A percentile compares a stretch with the other conserved stretches of the same genome.
These are phyloP conservation scores for Prototheca wickerhamii DNA, from an alignment of 163 green algal species.

Conservation along the genomic window DNA sequence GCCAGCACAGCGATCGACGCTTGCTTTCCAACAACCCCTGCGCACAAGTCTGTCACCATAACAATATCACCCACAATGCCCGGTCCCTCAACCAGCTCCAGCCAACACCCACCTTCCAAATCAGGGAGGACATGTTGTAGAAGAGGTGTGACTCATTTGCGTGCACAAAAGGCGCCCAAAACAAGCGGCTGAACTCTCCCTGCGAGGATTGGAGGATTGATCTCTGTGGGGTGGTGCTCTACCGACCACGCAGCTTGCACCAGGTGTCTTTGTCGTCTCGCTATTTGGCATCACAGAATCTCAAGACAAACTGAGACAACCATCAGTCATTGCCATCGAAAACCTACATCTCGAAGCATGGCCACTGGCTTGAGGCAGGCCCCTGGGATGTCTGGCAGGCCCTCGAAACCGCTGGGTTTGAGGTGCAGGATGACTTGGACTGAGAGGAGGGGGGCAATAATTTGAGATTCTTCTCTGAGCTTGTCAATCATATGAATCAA, in stretches of 20 bases:
- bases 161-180: constrained; percentile 48
- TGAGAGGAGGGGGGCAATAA: constrained; percentile 6
- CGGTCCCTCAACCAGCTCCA: no score
- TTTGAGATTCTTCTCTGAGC: neutral
- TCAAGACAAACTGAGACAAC: neutral
- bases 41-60: no score
- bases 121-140: constrained; percentile 69
- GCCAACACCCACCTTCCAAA: constrained; percentile 59
- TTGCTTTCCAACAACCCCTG: no score
- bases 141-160: constrained; percentile 54
- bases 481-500: neutral
- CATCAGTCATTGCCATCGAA: neutral
- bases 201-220: constrained; percentile 7
- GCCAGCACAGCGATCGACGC: no score
- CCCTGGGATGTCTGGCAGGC: constrained; percentile 21
- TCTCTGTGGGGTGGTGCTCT: neutral
- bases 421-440: constrained; percentile 30
- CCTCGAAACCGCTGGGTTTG: constrained; percentile 7
- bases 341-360: constrained; percentile 19
- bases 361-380: constrained; percentile 39
- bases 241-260: no score
- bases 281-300: neutral
- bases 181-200: constrained; percentile 41
- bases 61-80: no score
- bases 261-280: neutral